phyloP scores from a whole-genome alignment of 768 basidiomycete species.

The Calocybe cyanea region DNA sequence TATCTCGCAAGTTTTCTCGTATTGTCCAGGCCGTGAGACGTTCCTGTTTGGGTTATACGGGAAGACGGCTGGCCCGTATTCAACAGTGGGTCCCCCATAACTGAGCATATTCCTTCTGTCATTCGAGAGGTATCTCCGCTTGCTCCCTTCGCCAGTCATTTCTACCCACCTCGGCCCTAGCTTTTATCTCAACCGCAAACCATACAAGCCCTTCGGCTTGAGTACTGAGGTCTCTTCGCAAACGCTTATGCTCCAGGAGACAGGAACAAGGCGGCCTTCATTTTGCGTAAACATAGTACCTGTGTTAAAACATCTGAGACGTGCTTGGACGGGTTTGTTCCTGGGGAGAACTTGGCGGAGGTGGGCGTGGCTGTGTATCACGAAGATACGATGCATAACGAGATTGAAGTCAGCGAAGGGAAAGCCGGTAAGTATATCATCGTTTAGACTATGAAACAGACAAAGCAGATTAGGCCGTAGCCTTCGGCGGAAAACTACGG shows the following conservation, averaged over 20 bases:
- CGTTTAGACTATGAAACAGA: conserved; percentile 25
- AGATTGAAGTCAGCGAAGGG: conserved; percentile 26
- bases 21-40: too few relatives aligned
- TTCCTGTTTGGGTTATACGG: conserved; percentile 38
- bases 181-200: conserved; percentile 36
- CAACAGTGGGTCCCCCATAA: conserved; percentile 28
- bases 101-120: conserved; percentile 25
- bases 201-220: conserved; percentile 33
- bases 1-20: not conserved
- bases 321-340: conserved; percentile 25
- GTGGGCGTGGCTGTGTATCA: conserved; percentile 33
- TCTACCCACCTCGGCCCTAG: conserved; percentile 24
- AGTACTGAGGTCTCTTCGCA: conserved; percentile 27
- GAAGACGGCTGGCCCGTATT: conserved; percentile 35
- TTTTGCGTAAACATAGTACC: conserved; percentile 35
- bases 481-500: conserved; percentile 28
- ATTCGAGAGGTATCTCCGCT: conserved; percentile 26
- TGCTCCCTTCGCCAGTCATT: conserved; percentile 23
- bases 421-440: conserved; percentile 20
- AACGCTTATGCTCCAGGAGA: conserved; percentile 37
- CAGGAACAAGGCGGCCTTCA: conserved; percentile 32
- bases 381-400: conserved; percentile 34
- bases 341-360: conserved; percentile 28
- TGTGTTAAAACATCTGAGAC: conserved; percentile 35
- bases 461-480: conserved; percentile 32